Base-by-base conservation (phyloP, 2,329 filamentous ascomycete species). In the Aspergillus sp. region DNA sequence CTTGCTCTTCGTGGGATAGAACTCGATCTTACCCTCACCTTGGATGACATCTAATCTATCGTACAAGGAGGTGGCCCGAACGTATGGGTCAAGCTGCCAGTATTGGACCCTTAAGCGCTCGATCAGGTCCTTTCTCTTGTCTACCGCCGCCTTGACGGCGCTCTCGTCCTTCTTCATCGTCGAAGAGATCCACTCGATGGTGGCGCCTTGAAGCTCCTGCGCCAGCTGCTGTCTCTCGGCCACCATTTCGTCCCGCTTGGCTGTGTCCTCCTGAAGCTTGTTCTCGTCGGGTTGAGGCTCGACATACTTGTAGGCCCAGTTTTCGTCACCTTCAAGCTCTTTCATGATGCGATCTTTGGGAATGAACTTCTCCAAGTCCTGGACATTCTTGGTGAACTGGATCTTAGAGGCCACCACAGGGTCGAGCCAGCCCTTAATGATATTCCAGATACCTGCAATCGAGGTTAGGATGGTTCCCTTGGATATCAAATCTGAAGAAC, bases 401-500 rank as follows among this genome's bases (percentile, higher is more conserved):
- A 99, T 90, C 77, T 99, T 99, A 72, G 86, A 84, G 23, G 95
- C 95, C 27, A 99, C 94, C 3, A 99, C 94, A 2, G 95, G 95
- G 74, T 99, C 95, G 39, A 99, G 86, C 95, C 95, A 99, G 67
- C 93, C 92, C 65, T 87, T 88, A 73, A 99, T 96, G 65, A 99
- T 91, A 74, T 87, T 92, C 95, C 94, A 98, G 65, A 98, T 91
- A n/a, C 91, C 90, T 90, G 61, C 15, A 25, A 17, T 17, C n/a
- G 10, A 15, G 3, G 25, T 56, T 48, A 54, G 17, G 27, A 8
- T 3, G 10, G n/a, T 8, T 8, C 1, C 27, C 30, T 11, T 19
- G 8, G 13, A 49, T 21, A 27, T 2, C 39, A 6, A n/a, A 39
- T 15, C 51, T 15, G 21, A 44, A 19, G 4, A 21, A 77, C 82